Base-by-base conservation (phyloP, 495 filamentous ascomycete species). In the Trichoderma reesei region DNA sequence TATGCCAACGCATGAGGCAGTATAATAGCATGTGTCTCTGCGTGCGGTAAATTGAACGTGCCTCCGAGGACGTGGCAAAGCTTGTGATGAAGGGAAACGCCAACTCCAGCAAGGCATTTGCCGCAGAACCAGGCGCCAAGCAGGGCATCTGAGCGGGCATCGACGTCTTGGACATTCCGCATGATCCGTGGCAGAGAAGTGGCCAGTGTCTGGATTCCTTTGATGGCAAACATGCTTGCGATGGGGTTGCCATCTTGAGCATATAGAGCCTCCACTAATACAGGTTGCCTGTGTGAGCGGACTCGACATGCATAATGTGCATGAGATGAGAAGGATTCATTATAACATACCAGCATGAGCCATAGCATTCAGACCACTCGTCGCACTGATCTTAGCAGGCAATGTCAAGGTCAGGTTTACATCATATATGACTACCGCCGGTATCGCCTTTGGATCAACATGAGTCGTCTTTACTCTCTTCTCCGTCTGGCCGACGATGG, bases 61-160 rank as follows among this genome's bases (percentile, higher is more conserved):
- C 85, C 85, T 7, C 85, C 85, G 7, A 86, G 78, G 5, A 83
- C 85, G 69, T 87, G 85, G 72, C 82, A 86, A 31, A 87, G 78
- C 67, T 86, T 87, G 69, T 86, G 84, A 68, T 87, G 85, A 26
- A 87, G 78, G n/a, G 82, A 77, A 82, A 87, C 85, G 44, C 81
- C 82, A n/a, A 85, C 83, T 65, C 77, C 79, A 26, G 83, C 83
- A 0, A 85, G 73, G 62, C 83, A 85, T 36, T 75, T 76, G 20
- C 80, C 81, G 67, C 84, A 85, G 8, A 85, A 78, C 82, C 82
- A 86, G 80, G 51, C 26, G 16, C 51, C 51, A 34, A 56, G 51
- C 20, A 56, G 51, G 13, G 51, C 51, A 11, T 56, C 26, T 11
- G 51, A 56, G 51, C 51, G 51, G 34, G 51, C 20, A 2, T 10